Percentiles rank a stretch among this genome's conserved stretches.
Evolutionary conservation across 176 grass and related monocot species (phyloP).

Genomic region (Miscanthus lutarioriparius): DNA sequence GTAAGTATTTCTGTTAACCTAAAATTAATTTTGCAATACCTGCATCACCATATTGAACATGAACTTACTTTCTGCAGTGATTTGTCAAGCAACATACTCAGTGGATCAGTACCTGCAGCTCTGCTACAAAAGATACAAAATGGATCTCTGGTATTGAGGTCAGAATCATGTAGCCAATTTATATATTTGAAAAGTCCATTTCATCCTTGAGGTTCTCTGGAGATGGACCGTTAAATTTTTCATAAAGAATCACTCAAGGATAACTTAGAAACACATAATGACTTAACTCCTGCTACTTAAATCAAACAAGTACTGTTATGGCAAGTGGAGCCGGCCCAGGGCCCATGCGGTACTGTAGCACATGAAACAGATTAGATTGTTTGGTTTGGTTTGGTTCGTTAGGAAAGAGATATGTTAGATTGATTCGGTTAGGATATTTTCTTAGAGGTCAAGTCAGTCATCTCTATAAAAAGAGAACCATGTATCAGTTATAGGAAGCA

Average conservation of each 20-base stretch:
- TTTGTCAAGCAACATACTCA: slow-evolving; percentile 63
- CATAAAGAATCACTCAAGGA: neutral
- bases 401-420: no score
- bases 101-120: slow-evolving; percentile 41
- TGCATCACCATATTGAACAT: neutral
- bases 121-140: slow-evolving; percentile 41
- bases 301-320: neutral
- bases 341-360: no score
- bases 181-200: neutral
- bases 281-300: neutral
- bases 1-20: slow-evolving; percentile 43
- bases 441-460: no score
- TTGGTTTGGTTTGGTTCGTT: no score
- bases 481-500: no score
- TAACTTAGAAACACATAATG: neutral
- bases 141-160: slow-evolving; percentile 60
- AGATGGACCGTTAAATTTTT: neutral
- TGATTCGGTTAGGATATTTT: no score
- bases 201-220: neutral
- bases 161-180: neutral
- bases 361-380: no score
- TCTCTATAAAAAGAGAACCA: no score
- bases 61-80: slow-evolving; percentile 26
- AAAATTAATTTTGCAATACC: neutral
- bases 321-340: no score